Conservation (phyloP, 2,329 filamentous ascomycete species). For the Septoria linicola region DNA sequence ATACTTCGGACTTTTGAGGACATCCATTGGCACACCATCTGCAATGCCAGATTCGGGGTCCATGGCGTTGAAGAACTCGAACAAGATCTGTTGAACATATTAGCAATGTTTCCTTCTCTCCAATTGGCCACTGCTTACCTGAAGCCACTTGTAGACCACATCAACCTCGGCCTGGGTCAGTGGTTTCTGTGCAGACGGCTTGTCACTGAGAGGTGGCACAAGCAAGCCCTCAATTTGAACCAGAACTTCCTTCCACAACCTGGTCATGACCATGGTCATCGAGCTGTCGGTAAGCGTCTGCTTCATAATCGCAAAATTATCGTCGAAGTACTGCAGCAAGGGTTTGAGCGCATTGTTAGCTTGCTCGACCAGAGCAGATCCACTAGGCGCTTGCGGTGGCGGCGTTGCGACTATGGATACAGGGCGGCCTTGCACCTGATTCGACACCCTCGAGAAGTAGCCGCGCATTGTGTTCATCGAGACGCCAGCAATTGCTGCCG, state of each 20-base stretch:
- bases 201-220: slow-evolving; percentile 92
- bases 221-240: slow-evolving; percentile 86
- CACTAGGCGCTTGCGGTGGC: slow-evolving; percentile 15
- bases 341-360: slow-evolving; percentile 78
- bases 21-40: slow-evolving; percentile 82
- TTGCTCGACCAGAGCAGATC: slow-evolving; percentile 63
- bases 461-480: slow-evolving; percentile 62
- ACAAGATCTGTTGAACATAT: slow-evolving; percentile 57
- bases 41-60: slow-evolving; percentile 81
- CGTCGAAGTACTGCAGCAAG: slow-evolving; percentile 91
- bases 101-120: neutral
- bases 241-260: slow-evolving; percentile 95
- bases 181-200: slow-evolving; percentile 80
- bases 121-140: slow-evolving; percentile 42
- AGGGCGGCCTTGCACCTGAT: slow-evolving; percentile 40
- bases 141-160: slow-evolving; percentile 91
- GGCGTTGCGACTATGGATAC: slow-evolving; percentile 25
- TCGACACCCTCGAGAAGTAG: slow-evolving; percentile 50
- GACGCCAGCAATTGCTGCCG: slow-evolving; percentile 59
- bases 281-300: slow-evolving; percentile 88
- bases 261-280: slow-evolving; percentile 98
- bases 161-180: slow-evolving; percentile 86
- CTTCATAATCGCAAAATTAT: slow-evolving; percentile 99
- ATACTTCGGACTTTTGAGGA: slow-evolving; percentile 96
- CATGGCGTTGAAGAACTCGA: slow-evolving; percentile 91